Evolutionary conservation across 2,329 filamentous ascomycete genomes (phyloP).

Genomic region (Aspergillus neoniger): DNA sequence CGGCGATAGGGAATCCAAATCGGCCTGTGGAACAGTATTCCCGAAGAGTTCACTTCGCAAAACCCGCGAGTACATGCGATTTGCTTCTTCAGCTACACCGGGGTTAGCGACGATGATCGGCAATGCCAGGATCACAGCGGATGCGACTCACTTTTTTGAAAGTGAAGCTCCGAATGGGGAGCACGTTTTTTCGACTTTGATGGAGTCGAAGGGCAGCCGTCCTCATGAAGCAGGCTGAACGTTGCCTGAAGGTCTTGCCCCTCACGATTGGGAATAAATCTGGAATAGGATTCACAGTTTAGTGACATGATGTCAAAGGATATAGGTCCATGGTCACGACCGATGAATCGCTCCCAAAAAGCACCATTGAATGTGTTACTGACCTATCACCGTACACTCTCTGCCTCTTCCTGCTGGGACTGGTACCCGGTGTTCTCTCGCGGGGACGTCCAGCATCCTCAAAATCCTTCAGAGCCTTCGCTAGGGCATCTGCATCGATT

Average conservation of each 20-base stretch:
- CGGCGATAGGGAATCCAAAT: slow-evolving; percentile 64
- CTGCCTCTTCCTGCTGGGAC: slow-evolving; percentile 69
- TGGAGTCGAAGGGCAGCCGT: slow-evolving; percentile 88
- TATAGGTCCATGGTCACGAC: background rate
- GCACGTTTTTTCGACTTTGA: slow-evolving; percentile 81
- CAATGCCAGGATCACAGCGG: slow-evolving; percentile 10
- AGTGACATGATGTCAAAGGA: slow-evolving; percentile 8
- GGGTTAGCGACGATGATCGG: slow-evolving; percentile 17
- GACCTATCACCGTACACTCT: slow-evolving; percentile 66
- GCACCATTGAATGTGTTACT: slow-evolving; percentile 23
- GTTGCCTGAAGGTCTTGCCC: slow-evolving; percentile 92
- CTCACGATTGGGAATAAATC: slow-evolving; percentile 92
- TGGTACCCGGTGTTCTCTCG: slow-evolving; percentile 64
- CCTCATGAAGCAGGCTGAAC: slow-evolving; percentile 87
- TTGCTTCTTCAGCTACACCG: slow-evolving; percentile 79
- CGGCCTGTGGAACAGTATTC: slow-evolving; percentile 78
- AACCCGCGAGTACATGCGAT: slow-evolving; percentile 85
- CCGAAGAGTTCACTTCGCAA: slow-evolving; percentile 92
- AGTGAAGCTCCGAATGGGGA: slow-evolving; percentile 87
- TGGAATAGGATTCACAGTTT: slow-evolving; percentile 42
- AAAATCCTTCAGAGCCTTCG: slow-evolving; percentile 62
- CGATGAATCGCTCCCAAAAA: background rate
- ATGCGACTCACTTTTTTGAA: slow-evolving; percentile 74
- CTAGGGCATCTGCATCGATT: slow-evolving; percentile 61
- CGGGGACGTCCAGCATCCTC: slow-evolving; percentile 61